Base-by-base conservation (phyloP, 257 asterid genomes). In the Anisodus acutangulus region DNA sequence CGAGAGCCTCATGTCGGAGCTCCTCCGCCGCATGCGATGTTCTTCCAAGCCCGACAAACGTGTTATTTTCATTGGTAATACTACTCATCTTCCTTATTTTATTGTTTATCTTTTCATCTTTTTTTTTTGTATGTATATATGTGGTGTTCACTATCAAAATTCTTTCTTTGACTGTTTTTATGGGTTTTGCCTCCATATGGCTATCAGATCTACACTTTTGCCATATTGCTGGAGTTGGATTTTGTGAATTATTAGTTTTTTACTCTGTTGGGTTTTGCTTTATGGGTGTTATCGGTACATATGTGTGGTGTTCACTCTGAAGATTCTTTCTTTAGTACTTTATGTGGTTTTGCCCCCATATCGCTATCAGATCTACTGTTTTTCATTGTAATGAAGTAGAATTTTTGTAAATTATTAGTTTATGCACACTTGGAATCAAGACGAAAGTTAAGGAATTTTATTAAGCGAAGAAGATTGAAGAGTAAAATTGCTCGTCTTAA, bases 41-140 rank as follows among this genome's bases (percentile, higher is more conserved):
- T 88, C 95, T 69, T 59, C 74, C 88, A 93, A 93, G 70, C 98
- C 98, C 10, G 98, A 95, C 90, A 95, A 93, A 83, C 97, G 98
- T 89, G 94, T 95, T 87, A 95, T 95, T 85, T 97, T 95, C 88
- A 88, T 95, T 22, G 98, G 98, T 94, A 31, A 31, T 31, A 49
- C 22, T 49, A 19, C 45, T 41, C 6, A 41, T 41, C 45, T 41
- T 41, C 45, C 6, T 41, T 41, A 3, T 41, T 3, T 41, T 41
- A 41, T 41, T 31, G 35, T 31, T 31, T 0, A 1, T 31, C 35
- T 31, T 31, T 31, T 31, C 35, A 31, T 31, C 26, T 22, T 22
- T 31, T 31, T 31, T 31, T 31, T 31, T 31, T 31, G 35, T 31
- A 31, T 31, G 35, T 31, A 31, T 31, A 31, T 31, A 31, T 31